Evolutionary conservation across 495 filamentous ascomycete species (phyloP), one percentile per base, ranked within the genome.

Genomic region (Apiosordaria backusii): DNA sequence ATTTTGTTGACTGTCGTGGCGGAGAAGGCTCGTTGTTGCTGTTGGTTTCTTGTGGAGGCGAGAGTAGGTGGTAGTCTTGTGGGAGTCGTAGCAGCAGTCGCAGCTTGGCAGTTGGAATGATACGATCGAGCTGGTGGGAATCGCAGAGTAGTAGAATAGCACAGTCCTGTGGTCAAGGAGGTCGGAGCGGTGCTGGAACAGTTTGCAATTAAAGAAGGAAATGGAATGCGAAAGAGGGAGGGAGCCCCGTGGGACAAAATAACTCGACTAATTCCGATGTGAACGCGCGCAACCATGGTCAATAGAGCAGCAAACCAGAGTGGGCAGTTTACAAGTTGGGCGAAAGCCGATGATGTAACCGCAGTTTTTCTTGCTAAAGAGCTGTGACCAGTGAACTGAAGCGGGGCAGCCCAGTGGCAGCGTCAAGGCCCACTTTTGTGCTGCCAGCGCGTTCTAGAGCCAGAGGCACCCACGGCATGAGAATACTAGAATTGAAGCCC

Each of bases 1-100:
- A 92, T 93, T 5, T 67, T 82, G 4, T 57, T 15, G 60, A 23
- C 21, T 18, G 61, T 40, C 3, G 53, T 66, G 21, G 40, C 25
- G 7, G 52, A 61, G 61, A 27, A 22, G 10, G 3, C 23, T 22
- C 22, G 61, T 65, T 4, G 64, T 45, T 2, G 70, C 25, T 9
- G 61, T 60, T 3, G 19, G 2, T 27, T 21, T 40, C 7, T 19
- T 40, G 25, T 65, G 45, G 18, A 16, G 7, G 23, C 9, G 19
- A 40, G 27, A 50, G 5, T 3, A 22, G 4, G 18, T 24, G 15
- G 53, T 6, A 24, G 6, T 57, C 9, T 9, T 22, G 5, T n/a
- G 16, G 4, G 16, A 24, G 19, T 18, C 18, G 53, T 3, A 18
- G 53, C 21, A 57, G 19, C 6, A 13, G 53, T 57, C 9, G 19